Evolutionary conservation across 1,284 basidiomycete genomes (phyloP), one percentile per base, ranked within the genome.

Genomic region (Malassezia globosa): DNA sequence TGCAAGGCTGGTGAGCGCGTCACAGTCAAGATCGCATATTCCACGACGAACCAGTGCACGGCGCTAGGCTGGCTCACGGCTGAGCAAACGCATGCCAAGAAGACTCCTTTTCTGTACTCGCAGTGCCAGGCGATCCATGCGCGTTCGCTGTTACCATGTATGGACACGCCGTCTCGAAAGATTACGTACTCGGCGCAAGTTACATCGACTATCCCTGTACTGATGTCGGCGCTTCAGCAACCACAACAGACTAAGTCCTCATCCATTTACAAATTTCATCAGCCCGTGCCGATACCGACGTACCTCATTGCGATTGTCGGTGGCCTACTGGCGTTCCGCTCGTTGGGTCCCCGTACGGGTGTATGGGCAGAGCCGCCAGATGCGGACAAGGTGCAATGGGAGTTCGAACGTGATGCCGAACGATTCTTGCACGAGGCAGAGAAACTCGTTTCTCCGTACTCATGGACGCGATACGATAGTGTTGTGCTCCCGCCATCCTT

Each of bases 61-160:
- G 87, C 90, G 1, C 75, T 97, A n/a, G 90, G 92, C 53, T 97
- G 90, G 88, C 78, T 96, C 25, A 80, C 80, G 29, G 84, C 87
- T 60, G 81, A 84, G 82, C 89, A 95, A 73, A 96, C 90, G 0
- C 85, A 87, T 54, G 87, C 65, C 75, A 76, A 48, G 82, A 85
- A 73, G 37, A 58, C 54, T 13, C 85, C 87, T 0, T 95, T 85
- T 75, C 75, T 95, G 29, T 95, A 94, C 77, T 89, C 85, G 51
- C 89, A 96, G 73, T 87, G 84, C 67, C 89, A 95, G 72, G 87
- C 90, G 13, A 60, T 61, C 29, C 54, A 57, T 48, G 51, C 42
- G 24, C 49, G 65, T 41, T 63, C 60, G 39, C 55, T 66, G 35
- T 42, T 61, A 2, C 59, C 61, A 29, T 61, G 61, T 55, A 60